These are phyloP conservation scores for Populus pruinosa DNA, from an alignment of 345 rosid species.

Conservation along the genomic window DNA sequence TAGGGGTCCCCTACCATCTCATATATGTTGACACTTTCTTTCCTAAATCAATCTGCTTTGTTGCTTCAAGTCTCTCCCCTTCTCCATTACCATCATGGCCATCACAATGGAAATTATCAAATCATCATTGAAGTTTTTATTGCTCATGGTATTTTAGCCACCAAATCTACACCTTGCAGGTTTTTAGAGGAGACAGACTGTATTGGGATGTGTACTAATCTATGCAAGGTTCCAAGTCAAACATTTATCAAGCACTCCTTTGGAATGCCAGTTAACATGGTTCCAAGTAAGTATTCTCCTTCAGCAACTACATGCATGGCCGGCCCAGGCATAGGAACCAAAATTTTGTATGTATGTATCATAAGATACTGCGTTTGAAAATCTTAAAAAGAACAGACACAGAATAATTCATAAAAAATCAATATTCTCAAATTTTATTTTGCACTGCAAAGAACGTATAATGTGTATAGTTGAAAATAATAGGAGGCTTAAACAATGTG, in stretches of 20 bases:
- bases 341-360: neutral
- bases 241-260: conserved; percentile 69
- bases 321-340: neutral
- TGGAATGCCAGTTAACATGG: conserved; percentile 88
- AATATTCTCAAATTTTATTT: neutral
- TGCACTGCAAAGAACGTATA: neutral
- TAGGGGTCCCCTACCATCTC: conserved; percentile 24
- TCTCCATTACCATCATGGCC: conserved; percentile 28
- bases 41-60: conserved; percentile 32
- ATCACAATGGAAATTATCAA: conserved; percentile 16
- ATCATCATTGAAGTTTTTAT: conserved; percentile 19
- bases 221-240: conserved; percentile 80
- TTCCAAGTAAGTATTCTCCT: conserved; percentile 59
- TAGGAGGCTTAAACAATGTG: no score
- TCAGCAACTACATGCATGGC: neutral
- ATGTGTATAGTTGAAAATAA: neutral
- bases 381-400: neutral
- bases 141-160: conserved; percentile 26
- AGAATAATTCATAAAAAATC: neutral
- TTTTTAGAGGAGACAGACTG: conserved; percentile 83
- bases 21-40: conserved; percentile 23
- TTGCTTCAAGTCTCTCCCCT: conserved; percentile 21
- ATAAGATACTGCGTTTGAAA: neutral
- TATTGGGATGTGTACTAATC: conserved; percentile 86
- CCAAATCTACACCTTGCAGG: conserved; percentile 34